phyloP scores from a whole-genome alignment of 2,329 filamentous ascomycete species.

The Botrytis deweyae region DNA sequence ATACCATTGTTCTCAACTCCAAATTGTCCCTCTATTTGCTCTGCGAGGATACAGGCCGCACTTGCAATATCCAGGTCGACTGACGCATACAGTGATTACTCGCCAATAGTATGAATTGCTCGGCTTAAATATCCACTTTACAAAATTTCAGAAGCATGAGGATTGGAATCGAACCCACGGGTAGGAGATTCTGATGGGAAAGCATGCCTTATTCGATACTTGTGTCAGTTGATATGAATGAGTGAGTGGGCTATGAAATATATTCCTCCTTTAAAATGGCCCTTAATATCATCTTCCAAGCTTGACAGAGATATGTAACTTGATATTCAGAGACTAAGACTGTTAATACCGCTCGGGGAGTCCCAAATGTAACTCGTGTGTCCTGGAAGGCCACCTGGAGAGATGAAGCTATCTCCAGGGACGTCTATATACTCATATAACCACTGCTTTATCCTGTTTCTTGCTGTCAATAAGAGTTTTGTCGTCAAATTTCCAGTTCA shows the following conservation, averaged over 20 bases:
- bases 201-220: not conserved
- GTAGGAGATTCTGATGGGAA: not conserved
- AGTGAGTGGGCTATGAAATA: not conserved
- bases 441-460: not conserved
- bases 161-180: not conserved
- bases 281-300: not conserved
- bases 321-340: not conserved
- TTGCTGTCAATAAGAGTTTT: not conserved
- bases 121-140: not conserved
- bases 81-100: not conserved
- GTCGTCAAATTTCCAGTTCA: not conserved
- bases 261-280: not conserved
- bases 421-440: not conserved
- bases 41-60: not conserved
- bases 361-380: accelerated
- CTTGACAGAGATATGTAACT: not conserved
- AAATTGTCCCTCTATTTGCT: not conserved
- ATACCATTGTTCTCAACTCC: not conserved
- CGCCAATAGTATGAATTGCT: not conserved
- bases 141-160: not conserved
- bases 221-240: too few relatives aligned
- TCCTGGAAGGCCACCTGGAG: not conserved
- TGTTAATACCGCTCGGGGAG: not conserved
- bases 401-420: not conserved
- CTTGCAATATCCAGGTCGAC: not conserved